Conservation (phyloP, 352 stramenopile species). For the Paralagenidium karlingii region DNA sequence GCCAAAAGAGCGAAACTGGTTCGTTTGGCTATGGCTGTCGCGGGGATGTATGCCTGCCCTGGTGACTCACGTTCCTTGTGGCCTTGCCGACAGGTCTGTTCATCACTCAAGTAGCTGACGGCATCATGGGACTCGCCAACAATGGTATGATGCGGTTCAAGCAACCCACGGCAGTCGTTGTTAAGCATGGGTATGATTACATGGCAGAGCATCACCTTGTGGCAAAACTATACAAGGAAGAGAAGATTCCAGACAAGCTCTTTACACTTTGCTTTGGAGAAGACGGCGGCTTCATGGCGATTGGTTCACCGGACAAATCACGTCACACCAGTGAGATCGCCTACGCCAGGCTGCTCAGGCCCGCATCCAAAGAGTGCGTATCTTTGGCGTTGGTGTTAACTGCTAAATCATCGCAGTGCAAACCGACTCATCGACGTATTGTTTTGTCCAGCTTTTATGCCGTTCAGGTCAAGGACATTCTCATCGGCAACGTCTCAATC, state of each 20-base stretch:
- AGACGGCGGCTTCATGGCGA: constrained; percentile 51
- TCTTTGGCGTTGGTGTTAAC: not conserved
- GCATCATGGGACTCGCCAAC: constrained; percentile 77
- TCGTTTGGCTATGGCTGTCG: no score
- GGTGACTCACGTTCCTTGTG: not conserved
- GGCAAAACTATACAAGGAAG: constrained; percentile 54
- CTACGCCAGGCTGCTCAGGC: constrained; percentile 39
- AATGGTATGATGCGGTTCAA: constrained; percentile 12
- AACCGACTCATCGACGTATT: constrained; percentile 7
- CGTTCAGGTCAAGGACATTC: constrained; percentile 51
- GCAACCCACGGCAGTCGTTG: no score
- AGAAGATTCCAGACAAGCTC: constrained; percentile 69
- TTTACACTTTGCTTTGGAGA: constrained; percentile 71
- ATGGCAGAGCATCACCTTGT: constrained; percentile 47
- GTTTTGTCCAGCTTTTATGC: constrained; percentile 35
- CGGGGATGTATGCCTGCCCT: not conserved
- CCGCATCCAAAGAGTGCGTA: constrained; percentile 14
- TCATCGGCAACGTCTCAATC: constrained; percentile 44
- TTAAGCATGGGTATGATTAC: constrained; percentile 2
- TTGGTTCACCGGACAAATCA: constrained; percentile 32
- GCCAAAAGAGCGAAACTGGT: constrained; percentile 59
- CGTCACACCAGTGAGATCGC: constrained; percentile 35
- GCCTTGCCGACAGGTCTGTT: constrained; percentile 27
- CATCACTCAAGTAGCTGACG: constrained; percentile 68
- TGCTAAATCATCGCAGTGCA: not conserved